These are phyloP conservation scores for Trichoderma harzianum DNA, from an alignment of 2,329 filamentous ascomycete species.

Conservation along the genomic window DNA sequence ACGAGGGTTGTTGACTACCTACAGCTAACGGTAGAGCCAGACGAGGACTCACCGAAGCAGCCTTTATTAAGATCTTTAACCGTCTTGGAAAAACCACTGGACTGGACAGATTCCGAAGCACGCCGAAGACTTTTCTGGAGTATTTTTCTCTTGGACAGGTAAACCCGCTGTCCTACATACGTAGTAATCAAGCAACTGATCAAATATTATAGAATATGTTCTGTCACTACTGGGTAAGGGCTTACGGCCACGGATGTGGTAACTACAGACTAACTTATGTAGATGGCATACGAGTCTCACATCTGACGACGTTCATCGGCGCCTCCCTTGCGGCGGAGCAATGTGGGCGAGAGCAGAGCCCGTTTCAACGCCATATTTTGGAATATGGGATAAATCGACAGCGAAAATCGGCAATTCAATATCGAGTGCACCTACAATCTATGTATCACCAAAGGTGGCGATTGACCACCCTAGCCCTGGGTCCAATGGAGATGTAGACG, in stretches of 20 bases:
- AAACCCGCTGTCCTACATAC: neutral
- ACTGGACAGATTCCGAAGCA: neutral
- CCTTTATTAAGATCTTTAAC: neutral
- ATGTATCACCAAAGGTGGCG: neutral
- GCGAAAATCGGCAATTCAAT: slow-evolving; percentile 40
- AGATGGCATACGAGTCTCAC: neutral
- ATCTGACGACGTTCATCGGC: neutral
- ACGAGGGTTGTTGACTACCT: slow-evolving; percentile 32
- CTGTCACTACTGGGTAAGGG: neutral
- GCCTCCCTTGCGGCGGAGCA: slow-evolving; percentile 36
- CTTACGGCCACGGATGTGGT: neutral
- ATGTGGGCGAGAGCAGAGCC: slow-evolving; percentile 39
- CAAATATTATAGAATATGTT: neutral
- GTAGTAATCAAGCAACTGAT: neutral
- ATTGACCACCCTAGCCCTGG: neutral
- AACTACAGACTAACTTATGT: neutral
- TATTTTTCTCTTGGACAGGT: neutral
- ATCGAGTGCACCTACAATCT: slow-evolving; percentile 33
- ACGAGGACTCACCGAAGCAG: slow-evolving; percentile 6
- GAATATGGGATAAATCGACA: slow-evolving; percentile 42
- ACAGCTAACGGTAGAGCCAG: slow-evolving; percentile 28
- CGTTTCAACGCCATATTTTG: slow-evolving; percentile 41
- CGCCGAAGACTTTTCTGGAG: neutral
- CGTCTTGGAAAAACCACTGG: neutral
- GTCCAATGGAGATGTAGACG: slow-evolving; percentile 21